phyloP scores from a whole-genome alignment of 2,329 filamentous ascomycete genomes.

The Huntiella bhutanensis region DNA sequence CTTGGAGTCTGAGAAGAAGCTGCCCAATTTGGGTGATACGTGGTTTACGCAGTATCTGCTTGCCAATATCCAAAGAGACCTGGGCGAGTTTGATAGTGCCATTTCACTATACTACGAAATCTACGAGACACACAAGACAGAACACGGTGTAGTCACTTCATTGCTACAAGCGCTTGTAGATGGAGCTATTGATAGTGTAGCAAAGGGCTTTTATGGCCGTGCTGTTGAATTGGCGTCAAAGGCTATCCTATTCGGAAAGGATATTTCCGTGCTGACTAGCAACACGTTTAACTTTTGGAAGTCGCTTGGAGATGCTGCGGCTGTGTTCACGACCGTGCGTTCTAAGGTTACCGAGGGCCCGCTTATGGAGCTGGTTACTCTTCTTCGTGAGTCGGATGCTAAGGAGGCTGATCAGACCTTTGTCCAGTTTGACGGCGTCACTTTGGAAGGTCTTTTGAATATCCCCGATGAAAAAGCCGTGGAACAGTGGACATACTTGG shows the following conservation, averaged over 20 bases:
- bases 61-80: slow-evolving; percentile 79
- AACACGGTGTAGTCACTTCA: slow-evolving; percentile 76
- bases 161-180: slow-evolving; percentile 78
- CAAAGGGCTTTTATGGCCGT: slow-evolving; percentile 74
- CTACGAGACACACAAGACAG: slow-evolving; percentile 44
- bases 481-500: slow-evolving; percentile 44
- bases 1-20: slow-evolving; percentile 39
- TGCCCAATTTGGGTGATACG: slow-evolving; percentile 37
- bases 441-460: slow-evolving; percentile 24
- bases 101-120: slow-evolving; percentile 60
- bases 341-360: slow-evolving; percentile 44
- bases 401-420: slow-evolving; percentile 29
- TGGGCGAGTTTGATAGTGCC: slow-evolving; percentile 76
- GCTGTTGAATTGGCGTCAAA: slow-evolving; percentile 51
- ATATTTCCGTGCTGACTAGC: slow-evolving; percentile 39
- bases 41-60: slow-evolving; percentile 98
- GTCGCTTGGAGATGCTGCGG: slow-evolving; percentile 70
- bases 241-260: slow-evolving; percentile 47
- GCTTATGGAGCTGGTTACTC: slow-evolving; percentile 29
- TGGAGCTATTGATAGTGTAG: slow-evolving; percentile 55
- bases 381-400: slow-evolving; percentile 36
- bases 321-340: slow-evolving; percentile 65
- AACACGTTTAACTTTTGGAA: slow-evolving; percentile 93
- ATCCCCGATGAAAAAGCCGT: slow-evolving; percentile 25
- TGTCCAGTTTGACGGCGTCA: slow-evolving; percentile 46